phyloP scores from a whole-genome alignment of 176 grass and related monocot species.

The Carex kokanica region DNA sequence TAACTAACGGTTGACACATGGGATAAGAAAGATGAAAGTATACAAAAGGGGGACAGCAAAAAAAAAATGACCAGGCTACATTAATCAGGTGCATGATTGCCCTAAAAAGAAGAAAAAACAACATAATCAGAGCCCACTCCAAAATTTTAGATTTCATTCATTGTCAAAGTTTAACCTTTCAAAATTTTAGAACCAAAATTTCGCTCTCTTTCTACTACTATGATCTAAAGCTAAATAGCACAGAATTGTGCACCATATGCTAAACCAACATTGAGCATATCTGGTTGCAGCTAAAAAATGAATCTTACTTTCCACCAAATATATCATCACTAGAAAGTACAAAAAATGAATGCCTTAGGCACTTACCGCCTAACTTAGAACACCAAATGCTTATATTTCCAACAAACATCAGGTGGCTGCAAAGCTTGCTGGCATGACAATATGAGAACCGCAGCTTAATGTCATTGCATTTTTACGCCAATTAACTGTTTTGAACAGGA shows the following conservation, averaged over 20 bases:
- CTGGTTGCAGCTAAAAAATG: background rate
- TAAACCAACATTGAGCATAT: background rate
- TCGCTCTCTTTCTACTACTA: background rate
- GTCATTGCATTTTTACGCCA: background rate
- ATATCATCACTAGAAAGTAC: background rate
- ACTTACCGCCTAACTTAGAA: background rate
- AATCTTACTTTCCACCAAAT: conserved; percentile 7
- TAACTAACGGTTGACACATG: too few relatives aligned
- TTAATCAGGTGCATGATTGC: background rate
- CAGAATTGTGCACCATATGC: conserved; percentile 8
- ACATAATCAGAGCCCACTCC: background rate
- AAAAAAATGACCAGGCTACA: background rate
- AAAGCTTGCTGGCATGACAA: background rate
- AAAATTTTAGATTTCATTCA: background rate
- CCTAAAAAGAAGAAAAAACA: background rate
- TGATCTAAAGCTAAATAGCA: background rate
- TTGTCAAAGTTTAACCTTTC: background rate
- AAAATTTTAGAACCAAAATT: conserved; percentile 7
- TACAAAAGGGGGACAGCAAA: too few relatives aligned
- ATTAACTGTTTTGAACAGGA: background rate
- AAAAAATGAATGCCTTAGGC: background rate
- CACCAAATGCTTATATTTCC: conserved; percentile 3
- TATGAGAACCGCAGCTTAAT: background rate
- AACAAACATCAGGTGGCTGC: background rate
- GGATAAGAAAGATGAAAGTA: too few relatives aligned